Percentiles rank a stretch among this genome's conserved stretches.
Evolutionary conservation across 1,284 basidiomycete genomes (phyloP).

Genomic region (Malassezia furfur): DNA sequence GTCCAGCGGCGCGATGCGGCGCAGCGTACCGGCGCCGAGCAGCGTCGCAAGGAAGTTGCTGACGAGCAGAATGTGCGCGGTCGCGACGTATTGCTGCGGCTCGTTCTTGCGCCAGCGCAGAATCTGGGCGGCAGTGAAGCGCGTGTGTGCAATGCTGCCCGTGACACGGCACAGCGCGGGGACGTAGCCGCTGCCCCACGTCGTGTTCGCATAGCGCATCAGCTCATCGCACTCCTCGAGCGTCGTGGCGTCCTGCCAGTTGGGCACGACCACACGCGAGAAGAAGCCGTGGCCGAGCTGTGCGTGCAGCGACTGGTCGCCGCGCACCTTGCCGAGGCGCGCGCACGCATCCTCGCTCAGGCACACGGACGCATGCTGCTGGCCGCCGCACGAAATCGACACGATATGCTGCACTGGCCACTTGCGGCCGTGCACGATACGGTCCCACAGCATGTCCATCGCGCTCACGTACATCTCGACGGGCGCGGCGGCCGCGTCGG

Average conservation of each 20-base stretch:
- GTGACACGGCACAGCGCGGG: conserved; percentile 51
- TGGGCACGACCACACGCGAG: conserved; percentile 63
- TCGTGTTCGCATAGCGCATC: conserved; percentile 33
- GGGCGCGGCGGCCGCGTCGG: conserved; percentile 65
- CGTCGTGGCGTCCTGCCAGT: conserved; percentile 88
- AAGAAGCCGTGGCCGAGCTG: conserved; percentile 58
- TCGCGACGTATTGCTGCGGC: conserved; percentile 59
- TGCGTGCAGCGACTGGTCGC: conserved; percentile 52
- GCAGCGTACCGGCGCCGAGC: conserved; percentile 52
- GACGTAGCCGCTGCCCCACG: conserved; percentile 23
- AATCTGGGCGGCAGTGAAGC: conserved; percentile 80
- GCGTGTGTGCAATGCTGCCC: conserved; percentile 73
- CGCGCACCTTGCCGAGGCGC: conserved; percentile 56
- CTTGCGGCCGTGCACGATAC: conserved; percentile 56
- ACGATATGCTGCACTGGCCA: conserved; percentile 58
- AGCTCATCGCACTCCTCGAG: conserved; percentile 63
- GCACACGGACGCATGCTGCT: conserved; percentile 88
- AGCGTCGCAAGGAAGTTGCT: conserved; percentile 75
- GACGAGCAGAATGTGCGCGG: conserved; percentile 66
- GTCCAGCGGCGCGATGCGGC: conserved; percentile 33
- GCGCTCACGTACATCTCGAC: conserved; percentile 76
- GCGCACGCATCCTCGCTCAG: conserved; percentile 60
- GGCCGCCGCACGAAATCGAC: conserved; percentile 65
- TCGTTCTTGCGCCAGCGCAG: conserved; percentile 57
- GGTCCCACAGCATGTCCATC: conserved; percentile 65